Percentiles rank a stretch among this genome's conserved stretches.
Evolutionary conservation across 176 grass and related monocot genomes (phyloP).

Genomic region (Melocanna baccifera): DNA sequence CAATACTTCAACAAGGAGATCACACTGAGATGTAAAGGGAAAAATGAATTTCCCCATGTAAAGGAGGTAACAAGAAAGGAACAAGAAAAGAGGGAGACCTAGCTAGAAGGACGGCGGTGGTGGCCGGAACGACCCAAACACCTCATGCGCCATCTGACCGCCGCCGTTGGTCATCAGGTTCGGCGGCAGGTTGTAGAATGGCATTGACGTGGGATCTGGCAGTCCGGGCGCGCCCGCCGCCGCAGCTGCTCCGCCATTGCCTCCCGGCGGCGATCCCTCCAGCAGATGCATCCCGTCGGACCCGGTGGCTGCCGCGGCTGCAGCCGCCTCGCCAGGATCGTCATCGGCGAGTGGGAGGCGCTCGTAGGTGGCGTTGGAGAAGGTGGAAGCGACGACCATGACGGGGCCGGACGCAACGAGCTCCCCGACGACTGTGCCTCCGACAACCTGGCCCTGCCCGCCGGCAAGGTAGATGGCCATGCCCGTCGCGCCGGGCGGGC

Average conservation of each 20-base stretch:
- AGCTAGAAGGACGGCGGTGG: conserved; percentile 51
- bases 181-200: conserved; percentile 63
- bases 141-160: conserved; percentile 56
- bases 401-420: conserved; percentile 64
- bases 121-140: conserved; percentile 53
- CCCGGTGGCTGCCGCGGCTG: neutral
- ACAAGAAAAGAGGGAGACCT: neutral
- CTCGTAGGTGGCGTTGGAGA: conserved; percentile 77
- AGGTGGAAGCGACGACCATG: conserved; percentile 68
- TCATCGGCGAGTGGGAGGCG: conserved; percentile 58
- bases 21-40: neutral
- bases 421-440: conserved; percentile 59
- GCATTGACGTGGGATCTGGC: conserved; percentile 44
- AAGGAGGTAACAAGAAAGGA: neutral
- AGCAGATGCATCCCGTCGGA: conserved; percentile 26
- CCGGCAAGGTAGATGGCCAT: conserved; percentile 67
- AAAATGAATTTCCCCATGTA: no score
- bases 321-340: conserved; percentile 26
- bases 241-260: conserved; percentile 12
- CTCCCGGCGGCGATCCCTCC: conserved; percentile 29
- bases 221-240: neutral
- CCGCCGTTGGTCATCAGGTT: conserved; percentile 65
- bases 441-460: conserved; percentile 76
- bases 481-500: conserved; percentile 53
- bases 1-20: neutral